Base-by-base conservation (phyloP, 2,329 filamentous ascomycete species). In the Trichoderma sp. region DNA sequence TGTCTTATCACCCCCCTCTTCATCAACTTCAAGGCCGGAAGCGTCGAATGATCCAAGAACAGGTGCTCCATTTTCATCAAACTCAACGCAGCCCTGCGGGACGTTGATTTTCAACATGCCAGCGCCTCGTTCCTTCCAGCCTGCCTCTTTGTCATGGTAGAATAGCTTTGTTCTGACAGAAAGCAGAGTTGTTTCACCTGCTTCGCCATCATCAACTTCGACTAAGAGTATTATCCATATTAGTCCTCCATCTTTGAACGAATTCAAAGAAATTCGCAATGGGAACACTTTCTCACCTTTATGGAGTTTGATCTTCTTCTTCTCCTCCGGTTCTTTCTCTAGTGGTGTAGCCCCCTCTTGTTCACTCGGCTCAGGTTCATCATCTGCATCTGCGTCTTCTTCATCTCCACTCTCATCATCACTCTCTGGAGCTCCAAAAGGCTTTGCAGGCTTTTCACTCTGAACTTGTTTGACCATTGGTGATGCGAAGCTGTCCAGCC, bases 81-180 rank as follows among this genome's bases (percentile, higher is more conserved):
- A 84, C 29, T 86, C 83, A 5, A 87, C 83, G 69, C 84, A 87
- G 35, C 81, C 79, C 72, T 87, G 84, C 3, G 88, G 87, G 16
- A 91, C 89, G 75, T 97, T 97, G 77, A 97, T 86, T 81, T 96
- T 96, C 73, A 97, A 84, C 74, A 91, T 91, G 56, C 94, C 94
- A 4, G 90, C 86, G 14, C 94, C 94, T 64, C 94, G 89, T 81
- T 98, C 95, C 79, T 95, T 95, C 95, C 95, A 98, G 58, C 89
- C 89, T 67, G 87, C 86, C 43, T 85, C 84, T 72, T 88, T 88
- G 72, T 91, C 89, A 75, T 96, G 91, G 69, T 91, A 87, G 82
- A 93, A 98, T 70, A 98, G 87, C 79, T 96, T 97, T 24, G 93
- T 91, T 72, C 94, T 90, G 70, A 91, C 89, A 56, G 89, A 87